Conservation (phyloP, 2,329 filamentous ascomycete species). For the Cladosporium halotolerans region DNA sequence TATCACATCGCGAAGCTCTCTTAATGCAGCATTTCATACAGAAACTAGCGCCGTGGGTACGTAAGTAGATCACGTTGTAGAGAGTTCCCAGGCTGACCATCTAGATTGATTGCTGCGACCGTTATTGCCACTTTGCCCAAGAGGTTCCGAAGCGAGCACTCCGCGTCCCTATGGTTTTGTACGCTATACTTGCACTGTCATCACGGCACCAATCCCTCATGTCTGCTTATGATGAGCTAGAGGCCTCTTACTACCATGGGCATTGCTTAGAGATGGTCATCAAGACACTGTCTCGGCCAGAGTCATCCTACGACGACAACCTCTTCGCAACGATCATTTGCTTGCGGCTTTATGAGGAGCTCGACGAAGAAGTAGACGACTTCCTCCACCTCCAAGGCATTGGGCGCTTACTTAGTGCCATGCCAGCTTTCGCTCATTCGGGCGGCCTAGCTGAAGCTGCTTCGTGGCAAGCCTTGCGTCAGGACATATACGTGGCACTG, state of each 20-base stretch:
- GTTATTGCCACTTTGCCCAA: conserved; percentile 28
- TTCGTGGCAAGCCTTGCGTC: conserved; percentile 38
- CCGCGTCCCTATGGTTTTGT: conserved; percentile 28
- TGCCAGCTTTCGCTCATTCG: conserved; percentile 35
- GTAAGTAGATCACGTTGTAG: not conserved
- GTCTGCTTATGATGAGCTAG: conserved; percentile 19
- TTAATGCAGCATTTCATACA: conserved; percentile 27
- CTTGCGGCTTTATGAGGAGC: conserved; percentile 33
- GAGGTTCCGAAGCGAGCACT: conserved; percentile 28
- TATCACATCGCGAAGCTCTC: conserved; percentile 17
- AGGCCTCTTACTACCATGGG: conserved; percentile 31
- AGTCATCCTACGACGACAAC: conserved; percentile 25
- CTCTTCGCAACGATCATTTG: conserved; percentile 31
- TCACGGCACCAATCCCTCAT: conserved; percentile 30
- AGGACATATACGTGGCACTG: conserved; percentile 37
- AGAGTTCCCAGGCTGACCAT: not conserved
- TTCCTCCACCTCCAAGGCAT: conserved; percentile 35
- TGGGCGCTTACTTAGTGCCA: conserved; percentile 34
- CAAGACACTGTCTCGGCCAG: conserved; percentile 25
- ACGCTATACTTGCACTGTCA: conserved; percentile 31
- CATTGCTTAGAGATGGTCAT: conserved; percentile 31
- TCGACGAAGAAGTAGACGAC: conserved; percentile 27
- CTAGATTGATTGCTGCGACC: conserved; percentile 30
- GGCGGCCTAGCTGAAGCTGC: conserved; percentile 37
- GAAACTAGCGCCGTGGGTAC: conserved; percentile 29